Base-by-base conservation (phyloP, 768 basidiomycete genomes). In the Boletus speciosus region DNA sequence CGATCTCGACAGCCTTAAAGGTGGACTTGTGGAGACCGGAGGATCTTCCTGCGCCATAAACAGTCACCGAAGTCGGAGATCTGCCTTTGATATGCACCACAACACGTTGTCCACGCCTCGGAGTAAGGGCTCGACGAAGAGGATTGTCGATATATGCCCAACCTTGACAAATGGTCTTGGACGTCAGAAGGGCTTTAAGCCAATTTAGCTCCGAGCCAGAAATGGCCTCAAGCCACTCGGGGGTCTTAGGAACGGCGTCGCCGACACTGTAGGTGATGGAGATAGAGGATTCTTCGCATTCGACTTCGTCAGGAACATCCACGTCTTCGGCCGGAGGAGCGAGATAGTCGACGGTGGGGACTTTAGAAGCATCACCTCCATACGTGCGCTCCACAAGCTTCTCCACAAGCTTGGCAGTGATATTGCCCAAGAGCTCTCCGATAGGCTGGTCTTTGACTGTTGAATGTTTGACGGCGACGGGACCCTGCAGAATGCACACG, bases 401-500 rank as follows among this genome's bases (percentile, higher is more conserved):
- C 63, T 84, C 70, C 50, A 90, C 83, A 51, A 99, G 89, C 15
- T 77, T 73, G 15, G 81, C 73, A 62, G 92, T 88, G 72, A 98
- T 88, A 72, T 87, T 88, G 49, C 92, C 94, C 47, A 99, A 81
- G 50, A 99, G 77, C 31, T 96, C 90, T 62, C 87, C 90, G 70
- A 98, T 88, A 7, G 97, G 94, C 71, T 96, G 93, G 64, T 99
- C 93, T 72, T 93, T 96, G 65, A 84, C 76, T 39, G 76, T 84
- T 9, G 92, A 85, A 72, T 93, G 85, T 71, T 90, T 94, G 57
- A 84, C 93, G 1, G 97, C 94, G 47, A 99, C 88, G 14, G 97
- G 97, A 21, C 97, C 97, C 73, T 97, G 94, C 49, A 99, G 83
- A 62, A 99, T 96, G 66, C 93, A 96, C 27, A 98, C 95, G 57